A percentile compares a stretch with the other conserved stretches of the same genome.
These are phyloP conservation scores for Perilla frutescens DNA, from an alignment of 257 asterid genomes.

Conservation along the genomic window DNA sequence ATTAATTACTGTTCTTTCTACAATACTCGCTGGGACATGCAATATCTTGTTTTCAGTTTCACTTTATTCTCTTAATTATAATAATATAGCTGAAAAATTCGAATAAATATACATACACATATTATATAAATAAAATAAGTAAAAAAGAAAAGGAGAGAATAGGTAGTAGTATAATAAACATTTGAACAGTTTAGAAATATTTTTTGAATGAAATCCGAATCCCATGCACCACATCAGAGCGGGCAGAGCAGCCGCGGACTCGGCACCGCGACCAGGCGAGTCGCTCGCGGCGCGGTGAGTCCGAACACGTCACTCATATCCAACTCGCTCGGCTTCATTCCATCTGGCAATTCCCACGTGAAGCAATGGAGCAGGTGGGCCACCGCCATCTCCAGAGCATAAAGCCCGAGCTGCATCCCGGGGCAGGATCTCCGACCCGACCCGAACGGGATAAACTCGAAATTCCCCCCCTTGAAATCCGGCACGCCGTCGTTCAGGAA, in stretches of 20 bases:
- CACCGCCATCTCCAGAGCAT: conserved; percentile 46
- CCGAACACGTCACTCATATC: conserved; percentile 54
- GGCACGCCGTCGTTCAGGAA: conserved; percentile 43
- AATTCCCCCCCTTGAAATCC: conserved; percentile 48
- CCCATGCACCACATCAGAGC: too few species aligned
- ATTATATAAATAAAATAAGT: too few species aligned
- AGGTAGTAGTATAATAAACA: too few species aligned
- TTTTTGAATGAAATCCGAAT: too few species aligned
- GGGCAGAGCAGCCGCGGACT: conserved; percentile 43
- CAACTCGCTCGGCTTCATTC: conserved; percentile 44
- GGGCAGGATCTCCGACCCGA: conserved; percentile 60
- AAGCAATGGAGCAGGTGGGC: conserved; percentile 55
- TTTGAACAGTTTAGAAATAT: too few species aligned
- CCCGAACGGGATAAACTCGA: conserved; percentile 59
- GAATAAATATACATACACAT: too few species aligned
- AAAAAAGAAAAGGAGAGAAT: too few species aligned
- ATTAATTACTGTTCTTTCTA: too few species aligned
- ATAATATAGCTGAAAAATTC: too few species aligned
- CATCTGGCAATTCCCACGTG: conserved; percentile 51
- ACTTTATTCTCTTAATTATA: too few species aligned
- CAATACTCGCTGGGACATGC: too few species aligned
- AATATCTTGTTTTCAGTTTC: too few species aligned
- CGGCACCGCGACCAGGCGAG: conserved; percentile 44
- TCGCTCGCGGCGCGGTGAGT: conserved; percentile 48
- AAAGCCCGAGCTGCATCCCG: conserved; percentile 54